Evolutionary conservation across 1,284 basidiomycete species (phyloP), one percentile per base, ranked within the genome.

Genomic region (Malassezia equina): DNA sequence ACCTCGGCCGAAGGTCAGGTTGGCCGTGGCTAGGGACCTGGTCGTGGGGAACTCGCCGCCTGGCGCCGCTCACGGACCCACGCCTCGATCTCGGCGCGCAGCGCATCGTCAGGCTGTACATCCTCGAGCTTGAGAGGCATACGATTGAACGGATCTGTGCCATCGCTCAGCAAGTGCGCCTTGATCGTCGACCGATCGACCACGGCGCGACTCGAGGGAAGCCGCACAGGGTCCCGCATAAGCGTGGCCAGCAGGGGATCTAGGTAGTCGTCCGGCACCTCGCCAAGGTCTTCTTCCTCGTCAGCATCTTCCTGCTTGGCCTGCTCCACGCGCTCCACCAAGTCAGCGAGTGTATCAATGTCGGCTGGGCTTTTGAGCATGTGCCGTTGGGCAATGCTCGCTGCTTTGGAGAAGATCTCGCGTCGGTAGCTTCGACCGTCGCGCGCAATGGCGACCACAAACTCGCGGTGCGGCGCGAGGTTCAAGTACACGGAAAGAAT

Each of bases 181-280:
- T 95, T 94, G 79, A 99, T 98, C 1, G 93, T 98, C 1, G 86
- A 81, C 34, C 87, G 82, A 75, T 99, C 94, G 43, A 99, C 76
- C 25, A 87, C 81, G 0, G 83, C 79, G 51, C 80, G 81, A 2
- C 90, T 95, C 0, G 86, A 84, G 0, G 94, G 94, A 45, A 99
- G 76, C 39, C 83, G 82, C 56, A 98, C 93, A 1, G 94, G 94
- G 73, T 98, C 90, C 55, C 84, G 85, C 94, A 99, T 99, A 54
- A 99, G 71, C 0, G 88, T 90, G 63, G 82, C 86, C 84, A 94
- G 90, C 61, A 95, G 78, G 0, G 90, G 88, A 75, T 94, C 69
- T 52, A 91, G 76, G 80, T 86, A 98, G 72, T 98, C 93, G 55
- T 99, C 94, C 0, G 94, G 94, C 42, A 94, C 78, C 31, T 98